phyloP scores from a whole-genome alignment of 306 rosid genomes.

The Vigna nakashimae region DNA sequence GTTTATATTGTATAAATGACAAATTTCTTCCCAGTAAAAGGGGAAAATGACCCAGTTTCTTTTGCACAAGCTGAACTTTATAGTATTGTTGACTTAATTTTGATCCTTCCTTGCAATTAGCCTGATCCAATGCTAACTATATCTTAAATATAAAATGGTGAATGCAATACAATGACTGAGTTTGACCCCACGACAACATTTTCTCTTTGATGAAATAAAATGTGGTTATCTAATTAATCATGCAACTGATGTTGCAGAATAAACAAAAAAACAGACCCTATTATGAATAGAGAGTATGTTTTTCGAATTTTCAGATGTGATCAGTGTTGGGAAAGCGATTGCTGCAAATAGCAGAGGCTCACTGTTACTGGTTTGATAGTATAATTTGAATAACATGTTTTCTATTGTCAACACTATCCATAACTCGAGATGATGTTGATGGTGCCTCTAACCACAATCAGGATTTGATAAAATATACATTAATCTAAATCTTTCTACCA shows the following conservation, averaged over 20 bases:
- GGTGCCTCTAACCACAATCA: background rate
- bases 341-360: background rate
- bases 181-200: background rate
- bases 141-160: background rate
- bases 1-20: conserved; percentile 31
- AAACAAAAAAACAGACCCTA: background rate
- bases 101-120: conserved; percentile 1
- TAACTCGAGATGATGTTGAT: background rate
- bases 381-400: background rate
- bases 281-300: too few species aligned
- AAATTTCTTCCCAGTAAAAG: conserved; percentile 20
- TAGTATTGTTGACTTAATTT: conserved; percentile 24
- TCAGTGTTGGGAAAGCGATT: background rate
- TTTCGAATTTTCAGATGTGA: conserved; percentile 4
- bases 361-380: background rate
- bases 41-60: conserved; percentile 5
- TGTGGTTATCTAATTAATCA: background rate
- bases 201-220: background rate
- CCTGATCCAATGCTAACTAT: background rate
- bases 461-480: background rate
- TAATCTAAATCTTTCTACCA: background rate
- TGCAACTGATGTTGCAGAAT: background rate
- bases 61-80: conserved; percentile 32
- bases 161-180: background rate
- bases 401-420: background rate